Percentiles rank a stretch among this genome's conserved stretches.
Evolutionary conservation across 2,329 filamentous ascomycete species (phyloP).

Genomic region (Aspergillus awamori): DNA sequence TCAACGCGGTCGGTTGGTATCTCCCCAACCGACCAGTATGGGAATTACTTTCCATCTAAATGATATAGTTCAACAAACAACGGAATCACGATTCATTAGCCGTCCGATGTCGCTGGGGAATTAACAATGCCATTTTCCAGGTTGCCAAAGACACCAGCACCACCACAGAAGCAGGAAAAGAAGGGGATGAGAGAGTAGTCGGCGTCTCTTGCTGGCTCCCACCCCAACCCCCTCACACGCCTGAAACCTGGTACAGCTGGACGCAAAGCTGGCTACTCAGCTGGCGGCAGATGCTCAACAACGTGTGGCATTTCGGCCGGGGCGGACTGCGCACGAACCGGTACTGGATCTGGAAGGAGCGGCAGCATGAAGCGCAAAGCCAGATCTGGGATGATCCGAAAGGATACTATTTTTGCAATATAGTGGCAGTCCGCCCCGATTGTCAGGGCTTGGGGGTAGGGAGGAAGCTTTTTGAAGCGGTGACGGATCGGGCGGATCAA

Average conservation of each 20-base stretch:
- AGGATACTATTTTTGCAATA: constrained; percentile 80
- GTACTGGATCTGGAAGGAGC: constrained; percentile 76
- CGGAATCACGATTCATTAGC: constrained; percentile 66
- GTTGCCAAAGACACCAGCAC: constrained; percentile 63
- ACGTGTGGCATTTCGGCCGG: constrained; percentile 63
- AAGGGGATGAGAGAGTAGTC: constrained; percentile 46
- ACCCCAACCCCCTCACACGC: constrained; percentile 54
- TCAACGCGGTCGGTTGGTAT: constrained; percentile 23
- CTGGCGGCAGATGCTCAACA: constrained; percentile 66
- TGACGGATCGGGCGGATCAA: constrained; percentile 65
- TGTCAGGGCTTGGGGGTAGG: constrained; percentile 69
- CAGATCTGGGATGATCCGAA: constrained; percentile 67
- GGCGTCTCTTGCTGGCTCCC: constrained; percentile 76
- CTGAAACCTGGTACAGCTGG: constrained; percentile 66
- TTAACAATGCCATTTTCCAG: constrained; percentile 71
- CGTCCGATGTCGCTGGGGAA: constrained; percentile 71
- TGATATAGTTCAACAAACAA: constrained; percentile 57
- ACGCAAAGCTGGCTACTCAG: constrained; percentile 65
- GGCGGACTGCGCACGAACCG: constrained; percentile 68
- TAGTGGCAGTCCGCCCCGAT: constrained; percentile 70
- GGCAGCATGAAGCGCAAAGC: constrained; percentile 64
- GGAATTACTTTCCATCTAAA: background rate
- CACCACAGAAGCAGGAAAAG: background rate
- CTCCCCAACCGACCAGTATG: constrained; percentile 12
- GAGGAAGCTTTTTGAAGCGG: constrained; percentile 63